Evolutionary conservation across 2,329 filamentous ascomycete genomes (phyloP).

Genomic region (Cadophora gregata): DNA sequence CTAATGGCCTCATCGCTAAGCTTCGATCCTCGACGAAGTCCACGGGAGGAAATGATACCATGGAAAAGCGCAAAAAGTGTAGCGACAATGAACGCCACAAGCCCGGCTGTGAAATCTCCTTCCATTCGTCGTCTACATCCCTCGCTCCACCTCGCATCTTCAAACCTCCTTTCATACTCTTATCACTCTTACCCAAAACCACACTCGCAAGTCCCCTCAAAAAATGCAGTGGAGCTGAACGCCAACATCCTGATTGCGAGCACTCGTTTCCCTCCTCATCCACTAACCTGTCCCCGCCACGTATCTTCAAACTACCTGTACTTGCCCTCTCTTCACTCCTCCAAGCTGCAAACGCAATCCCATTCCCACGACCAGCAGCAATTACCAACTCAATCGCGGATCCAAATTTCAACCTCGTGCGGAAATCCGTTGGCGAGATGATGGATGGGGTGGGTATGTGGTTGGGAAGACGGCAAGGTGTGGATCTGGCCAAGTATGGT

Average conservation of each 20-base stretch:
- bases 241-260: neutral
- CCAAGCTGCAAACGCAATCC: neutral
- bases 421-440: neutral
- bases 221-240: neutral
- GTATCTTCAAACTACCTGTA: neutral
- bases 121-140: no score
- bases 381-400: slow-evolving; percentile 8
- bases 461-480: neutral
- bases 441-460: neutral
- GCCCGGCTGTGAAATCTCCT: neutral
- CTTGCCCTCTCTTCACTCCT: neutral
- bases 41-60: neutral
- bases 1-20: neutral
- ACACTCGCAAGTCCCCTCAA: neutral
- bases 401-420: slow-evolving; percentile 7
- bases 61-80: neutral
- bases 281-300: neutral
- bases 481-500: neutral
- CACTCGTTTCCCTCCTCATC: neutral
- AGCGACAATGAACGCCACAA: neutral
- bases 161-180: no score
- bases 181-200: no score
- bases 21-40: neutral
- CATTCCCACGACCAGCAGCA: neutral
- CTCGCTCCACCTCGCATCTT: no score